Conservation (phyloP, 768 basidiomycete genomes). For the Tricholoma hemisulphureum region DNA sequence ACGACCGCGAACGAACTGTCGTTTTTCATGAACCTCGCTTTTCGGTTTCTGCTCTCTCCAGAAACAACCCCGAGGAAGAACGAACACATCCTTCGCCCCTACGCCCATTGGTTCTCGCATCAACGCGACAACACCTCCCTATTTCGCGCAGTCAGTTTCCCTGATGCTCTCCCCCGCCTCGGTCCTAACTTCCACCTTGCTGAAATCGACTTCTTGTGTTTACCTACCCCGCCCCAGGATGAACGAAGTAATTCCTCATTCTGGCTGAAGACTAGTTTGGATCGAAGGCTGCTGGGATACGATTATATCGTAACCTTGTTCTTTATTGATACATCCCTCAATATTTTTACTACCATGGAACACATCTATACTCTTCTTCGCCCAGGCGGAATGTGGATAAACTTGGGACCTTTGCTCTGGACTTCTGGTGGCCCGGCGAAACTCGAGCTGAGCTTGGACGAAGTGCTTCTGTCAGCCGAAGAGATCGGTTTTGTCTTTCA, state of each 20-base stretch:
- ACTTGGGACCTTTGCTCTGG: constrained; percentile 69
- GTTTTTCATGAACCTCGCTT: constrained; percentile 61
- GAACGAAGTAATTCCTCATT: constrained; percentile 9
- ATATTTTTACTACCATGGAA: constrained; percentile 50
- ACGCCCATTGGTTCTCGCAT: constrained; percentile 70
- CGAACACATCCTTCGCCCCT: constrained; percentile 58
- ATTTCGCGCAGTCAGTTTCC: constrained; percentile 56
- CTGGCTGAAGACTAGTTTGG: constrained; percentile 13
- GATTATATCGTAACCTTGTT: constrained; percentile 64
- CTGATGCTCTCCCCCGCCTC: constrained; percentile 58
- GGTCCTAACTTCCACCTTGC: constrained; percentile 41
- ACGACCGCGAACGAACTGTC: constrained; percentile 66
- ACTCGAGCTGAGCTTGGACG: constrained; percentile 63
- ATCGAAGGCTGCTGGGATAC: constrained; percentile 35
- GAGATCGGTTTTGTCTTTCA: constrained; percentile 54
- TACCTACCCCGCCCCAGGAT: constrained; percentile 24
- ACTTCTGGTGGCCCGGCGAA: constrained; percentile 52
- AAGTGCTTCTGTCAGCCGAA: constrained; percentile 50
- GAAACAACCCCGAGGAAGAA: constrained; percentile 37
- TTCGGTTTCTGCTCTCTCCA: constrained; percentile 56
- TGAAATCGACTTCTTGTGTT: constrained; percentile 58
- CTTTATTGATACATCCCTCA: constrained; percentile 64
- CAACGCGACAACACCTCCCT: constrained; percentile 48
- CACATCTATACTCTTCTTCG: constrained; percentile 57
- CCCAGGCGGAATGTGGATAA: constrained; percentile 69